Base-by-base conservation (phyloP, 805 yeast species). In the Lipomyces orientalis region DNA sequence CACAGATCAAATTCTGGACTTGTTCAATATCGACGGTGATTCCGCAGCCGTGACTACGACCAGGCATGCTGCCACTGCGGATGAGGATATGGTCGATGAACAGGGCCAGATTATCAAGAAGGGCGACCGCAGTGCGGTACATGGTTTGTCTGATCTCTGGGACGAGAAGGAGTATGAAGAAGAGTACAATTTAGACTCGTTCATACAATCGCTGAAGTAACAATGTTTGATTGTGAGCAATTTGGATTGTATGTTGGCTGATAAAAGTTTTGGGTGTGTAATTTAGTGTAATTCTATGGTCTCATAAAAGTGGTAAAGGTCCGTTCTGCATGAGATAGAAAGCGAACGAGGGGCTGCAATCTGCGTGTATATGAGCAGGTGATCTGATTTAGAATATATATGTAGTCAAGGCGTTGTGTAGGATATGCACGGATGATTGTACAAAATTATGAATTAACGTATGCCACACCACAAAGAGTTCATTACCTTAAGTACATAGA, bases 91-190 rank as follows among this genome's bases (percentile, higher is more conserved):
- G 54, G 79, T 81, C 14, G 86, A 84, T 63, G 97, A 90, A 73
- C 87, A 90, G 16, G 94, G 97, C 2, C 85, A 93, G 59, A 61
- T 77, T 54, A 71, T 71, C 39, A 62, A 66, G 10, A 73, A 71
- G 55, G 90, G 91, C 58, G 89, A 89, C 77, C 96, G 96, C 4
- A 92, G 90, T 54, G 94, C 95, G 0, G 87, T 91, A 57, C 94
- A 93, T 34, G 97, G 91, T 72, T 82, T 95, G 71, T 94, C 91
- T 9, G 98, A 93, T 74, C 83, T 95, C 65, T 95, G 99, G 99
- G 98, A 95, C 76, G 95, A 91, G 74, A 84, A 90, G 43, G 98
- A 95, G 79, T 95, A 95, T 75, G 97, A 93, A 71, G 99, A 95
- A 76, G 99, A 95, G 81, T 95, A 95, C 79, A 91, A 95, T 75